A percentile compares a stretch with the other conserved stretches of the same genome.
These are phyloP conservation scores for Mucor circinelloides DNA, from an alignment of 371 early-diverging fungal species.

Conservation along the genomic window DNA sequence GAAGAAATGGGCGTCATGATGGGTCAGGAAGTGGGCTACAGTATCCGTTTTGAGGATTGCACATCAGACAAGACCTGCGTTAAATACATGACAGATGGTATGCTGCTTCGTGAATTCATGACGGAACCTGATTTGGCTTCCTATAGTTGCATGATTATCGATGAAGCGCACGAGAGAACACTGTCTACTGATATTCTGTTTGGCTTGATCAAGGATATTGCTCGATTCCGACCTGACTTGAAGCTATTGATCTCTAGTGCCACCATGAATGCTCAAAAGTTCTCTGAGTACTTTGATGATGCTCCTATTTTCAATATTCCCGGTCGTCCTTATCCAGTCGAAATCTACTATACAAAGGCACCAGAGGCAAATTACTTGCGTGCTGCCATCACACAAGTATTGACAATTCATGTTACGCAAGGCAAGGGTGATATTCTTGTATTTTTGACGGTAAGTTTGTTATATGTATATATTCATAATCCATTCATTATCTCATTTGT, in stretches of 20 bases:
- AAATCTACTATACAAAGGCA: constrained; percentile 93
- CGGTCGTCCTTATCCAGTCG: constrained; percentile 93
- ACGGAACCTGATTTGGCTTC: constrained; percentile 94
- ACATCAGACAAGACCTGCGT: constrained; percentile 94
- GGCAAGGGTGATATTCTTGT: constrained; percentile 95
- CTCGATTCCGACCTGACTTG: constrained; percentile 90
- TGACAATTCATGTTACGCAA: constrained; percentile 95
- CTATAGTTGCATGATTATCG: constrained; percentile 96
- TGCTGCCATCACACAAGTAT: constrained; percentile 93
- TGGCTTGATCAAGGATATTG: constrained; percentile 96
- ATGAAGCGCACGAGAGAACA: constrained; percentile 99
- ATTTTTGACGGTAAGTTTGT: constrained; percentile 83
- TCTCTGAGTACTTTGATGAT: constrained; percentile 93
- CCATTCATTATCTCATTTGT: background rate
- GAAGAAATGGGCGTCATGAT: constrained; percentile 94
- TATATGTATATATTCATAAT: background rate
- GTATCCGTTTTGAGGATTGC: constrained; percentile 98
- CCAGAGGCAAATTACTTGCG: constrained; percentile 98
- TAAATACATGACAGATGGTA: constrained; percentile 99
- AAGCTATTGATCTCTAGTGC: constrained; percentile 98
- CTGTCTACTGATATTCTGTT: constrained; percentile 98
- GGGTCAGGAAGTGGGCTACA: constrained; percentile 96
- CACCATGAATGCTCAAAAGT: constrained; percentile 97
- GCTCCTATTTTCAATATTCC: constrained; percentile 96
- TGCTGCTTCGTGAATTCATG: constrained; percentile 97